Conservation (phyloP, 768 basidiomycete species). For the Holtermannia corniformis region DNA sequence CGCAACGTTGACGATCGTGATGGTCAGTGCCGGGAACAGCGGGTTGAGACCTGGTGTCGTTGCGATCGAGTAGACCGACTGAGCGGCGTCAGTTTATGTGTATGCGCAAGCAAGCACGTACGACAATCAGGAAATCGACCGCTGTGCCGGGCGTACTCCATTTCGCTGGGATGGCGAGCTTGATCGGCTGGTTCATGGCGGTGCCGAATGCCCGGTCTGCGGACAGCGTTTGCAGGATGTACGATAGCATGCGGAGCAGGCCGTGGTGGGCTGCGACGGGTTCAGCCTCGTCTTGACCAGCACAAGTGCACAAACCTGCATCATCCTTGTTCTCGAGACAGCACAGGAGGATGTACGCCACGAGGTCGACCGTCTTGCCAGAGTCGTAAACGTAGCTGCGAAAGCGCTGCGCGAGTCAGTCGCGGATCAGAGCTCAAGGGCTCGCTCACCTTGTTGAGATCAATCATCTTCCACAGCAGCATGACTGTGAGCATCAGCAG, state of each 20-base stretch:
- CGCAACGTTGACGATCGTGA: slow-evolving; percentile 76
- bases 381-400: slow-evolving; percentile 68
- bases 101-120: slow-evolving; percentile 42
- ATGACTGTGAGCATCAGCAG: slow-evolving; percentile 29
- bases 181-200: slow-evolving; percentile 56
- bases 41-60: slow-evolving; percentile 79
- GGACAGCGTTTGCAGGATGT: slow-evolving; percentile 83
- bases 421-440: too few species aligned
- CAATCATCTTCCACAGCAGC: slow-evolving; percentile 77
- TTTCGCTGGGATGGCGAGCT: slow-evolving; percentile 58
- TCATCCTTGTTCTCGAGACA: slow-evolving; percentile 86
- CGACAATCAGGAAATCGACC: slow-evolving; percentile 81
- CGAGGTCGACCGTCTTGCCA: slow-evolving; percentile 64
- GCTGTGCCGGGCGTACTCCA: slow-evolving; percentile 64
- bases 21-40: slow-evolving; percentile 84
- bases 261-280: slow-evolving; percentile 72
- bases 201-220: slow-evolving; percentile 68
- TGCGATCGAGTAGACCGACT: slow-evolving; percentile 84
- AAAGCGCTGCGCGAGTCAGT: slow-evolving; percentile 63
- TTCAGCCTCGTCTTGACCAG: neutral
- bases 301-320: slow-evolving; percentile 54
- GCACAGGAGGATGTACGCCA: slow-evolving; percentile 70
- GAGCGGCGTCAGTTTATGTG: neutral
- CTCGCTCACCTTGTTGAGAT: slow-evolving; percentile 70
- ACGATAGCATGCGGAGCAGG: slow-evolving; percentile 75